phyloP scores from a whole-genome alignment of 805 yeast genomes.

The Grigorovia jiainica region DNA sequence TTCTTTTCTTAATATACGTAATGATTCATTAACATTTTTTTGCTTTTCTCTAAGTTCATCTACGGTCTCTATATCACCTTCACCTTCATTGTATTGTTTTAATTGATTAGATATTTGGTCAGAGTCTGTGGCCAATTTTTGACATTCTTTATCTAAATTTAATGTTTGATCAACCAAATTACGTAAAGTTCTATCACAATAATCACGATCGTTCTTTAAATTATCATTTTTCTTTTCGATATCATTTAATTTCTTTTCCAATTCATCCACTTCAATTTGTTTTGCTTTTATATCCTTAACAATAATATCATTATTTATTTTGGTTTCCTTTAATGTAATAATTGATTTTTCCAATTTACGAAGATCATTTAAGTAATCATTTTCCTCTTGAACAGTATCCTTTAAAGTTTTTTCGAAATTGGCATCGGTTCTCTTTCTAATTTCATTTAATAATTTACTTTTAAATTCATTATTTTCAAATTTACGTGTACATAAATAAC shows the following conservation, averaged over 20 bases:
- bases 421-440: slow-evolving; percentile 26
- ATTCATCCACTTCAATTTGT: slow-evolving; percentile 2
- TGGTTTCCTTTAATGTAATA: slow-evolving; percentile 4
- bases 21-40: slow-evolving; percentile 10
- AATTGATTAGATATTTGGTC: slow-evolving; percentile 20
- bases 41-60: slow-evolving; percentile 22
- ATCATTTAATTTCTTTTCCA: neutral
- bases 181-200: slow-evolving; percentile 19
- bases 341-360: slow-evolving; percentile 19
- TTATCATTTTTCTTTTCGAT: slow-evolving; percentile 23
- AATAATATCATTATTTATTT: slow-evolving; percentile 5
- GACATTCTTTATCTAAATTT: slow-evolving; percentile 20
- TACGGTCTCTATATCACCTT: slow-evolving; percentile 18
- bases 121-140: slow-evolving; percentile 14
- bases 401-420: slow-evolving; percentile 27
- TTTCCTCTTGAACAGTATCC: slow-evolving; percentile 27
- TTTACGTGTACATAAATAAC: slow-evolving; percentile 63
- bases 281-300: slow-evolving; percentile 11
- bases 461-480: slow-evolving; percentile 37
- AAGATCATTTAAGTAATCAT: slow-evolving; percentile 21
- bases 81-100: slow-evolving; percentile 11
- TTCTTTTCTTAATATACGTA: slow-evolving; percentile 18
- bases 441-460: slow-evolving; percentile 20
- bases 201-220: slow-evolving; percentile 11
- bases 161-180: slow-evolving; percentile 22